These are phyloP conservation scores for Cercis canadensis DNA, from an alignment of 306 rosid genomes.

Conservation along the genomic window DNA sequence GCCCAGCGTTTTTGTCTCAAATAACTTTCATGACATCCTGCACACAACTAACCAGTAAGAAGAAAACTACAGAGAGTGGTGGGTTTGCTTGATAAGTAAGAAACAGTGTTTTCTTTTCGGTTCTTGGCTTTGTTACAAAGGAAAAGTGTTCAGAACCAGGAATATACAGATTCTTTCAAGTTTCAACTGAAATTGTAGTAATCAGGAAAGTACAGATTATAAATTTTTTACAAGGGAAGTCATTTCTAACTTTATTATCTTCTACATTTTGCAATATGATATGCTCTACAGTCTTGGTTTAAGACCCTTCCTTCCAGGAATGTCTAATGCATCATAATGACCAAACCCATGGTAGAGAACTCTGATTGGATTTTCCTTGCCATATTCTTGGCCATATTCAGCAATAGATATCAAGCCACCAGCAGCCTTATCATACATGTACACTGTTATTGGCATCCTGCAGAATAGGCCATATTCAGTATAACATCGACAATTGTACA, in stretches of 20 bases:
- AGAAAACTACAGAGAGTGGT: too few species aligned
- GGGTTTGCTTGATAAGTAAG: too few species aligned
- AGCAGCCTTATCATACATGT: conserved; percentile 80
- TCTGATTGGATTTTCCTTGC: conserved; percentile 73
- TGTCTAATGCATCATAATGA: conserved; percentile 85
- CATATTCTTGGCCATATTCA: conserved; percentile 92
- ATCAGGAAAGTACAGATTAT: too few species aligned
- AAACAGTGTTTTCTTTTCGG: too few species aligned
- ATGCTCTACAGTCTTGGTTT: conserved; percentile 58
- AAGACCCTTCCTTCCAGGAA: conserved; percentile 55
- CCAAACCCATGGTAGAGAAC: conserved; percentile 94
- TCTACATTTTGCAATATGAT: conserved; percentile 15
- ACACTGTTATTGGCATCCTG: conserved; percentile 96
- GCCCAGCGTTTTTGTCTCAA: too few species aligned
- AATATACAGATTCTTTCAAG: too few species aligned
- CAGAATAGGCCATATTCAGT: conserved; percentile 31
- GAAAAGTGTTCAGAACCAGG: too few species aligned
- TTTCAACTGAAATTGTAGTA: too few species aligned
- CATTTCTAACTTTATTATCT: conserved; percentile 22
- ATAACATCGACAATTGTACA: conserved; percentile 23
- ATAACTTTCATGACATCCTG: too few species aligned
- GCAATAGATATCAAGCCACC: conserved; percentile 93
- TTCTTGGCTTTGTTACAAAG: too few species aligned
- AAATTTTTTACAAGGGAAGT: conserved; percentile 9
- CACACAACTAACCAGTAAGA: too few species aligned